Evolutionary conservation across 2,329 filamentous ascomycete species (phyloP).

Genomic region (Ilyonectria robusta): DNA sequence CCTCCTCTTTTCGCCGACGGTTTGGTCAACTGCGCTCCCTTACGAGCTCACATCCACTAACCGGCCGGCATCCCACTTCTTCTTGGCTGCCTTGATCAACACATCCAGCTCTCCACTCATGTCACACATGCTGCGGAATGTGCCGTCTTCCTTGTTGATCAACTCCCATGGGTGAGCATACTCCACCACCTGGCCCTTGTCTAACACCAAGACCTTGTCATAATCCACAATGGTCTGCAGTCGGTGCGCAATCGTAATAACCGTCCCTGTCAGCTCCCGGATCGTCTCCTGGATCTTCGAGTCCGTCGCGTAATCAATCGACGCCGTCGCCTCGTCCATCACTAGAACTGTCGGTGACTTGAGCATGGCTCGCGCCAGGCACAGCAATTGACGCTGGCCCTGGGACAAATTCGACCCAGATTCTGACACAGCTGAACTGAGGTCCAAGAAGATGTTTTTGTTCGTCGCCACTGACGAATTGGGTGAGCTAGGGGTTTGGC

Average conservation of each 20-base stretch:
- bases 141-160: conserved; percentile 77
- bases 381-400: conserved; percentile 94
- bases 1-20: conserved; percentile 29
- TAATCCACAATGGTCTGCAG: conserved; percentile 98
- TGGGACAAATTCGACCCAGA: conserved; percentile 96
- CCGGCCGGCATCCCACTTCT: conserved; percentile 61
- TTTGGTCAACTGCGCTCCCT: conserved; percentile 20
- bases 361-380: conserved; percentile 91
- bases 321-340: conserved; percentile 99
- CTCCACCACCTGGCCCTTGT: conserved; percentile 89
- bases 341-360: conserved; percentile 94
- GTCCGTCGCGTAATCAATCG: conserved; percentile 96
- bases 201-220: conserved; percentile 95
- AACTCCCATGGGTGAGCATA: conserved; percentile 92
- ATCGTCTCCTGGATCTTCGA: conserved; percentile 97
- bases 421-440: conserved; percentile 86
- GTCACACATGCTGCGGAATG: conserved; percentile 75
- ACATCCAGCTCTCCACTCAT: conserved; percentile 71
- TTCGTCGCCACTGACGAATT: conserved; percentile 72
- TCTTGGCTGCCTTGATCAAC: conserved; percentile 68
- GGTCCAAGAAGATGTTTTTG: conserved; percentile 94
- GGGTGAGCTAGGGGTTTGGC: conserved; percentile 42
- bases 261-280: conserved; percentile 91
- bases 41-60: conserved; percentile 54
- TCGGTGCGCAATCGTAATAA: conserved; percentile 95